phyloP scores from a whole-genome alignment of 177 flowering plant genomes.

The Vitis hybrid region DNA sequence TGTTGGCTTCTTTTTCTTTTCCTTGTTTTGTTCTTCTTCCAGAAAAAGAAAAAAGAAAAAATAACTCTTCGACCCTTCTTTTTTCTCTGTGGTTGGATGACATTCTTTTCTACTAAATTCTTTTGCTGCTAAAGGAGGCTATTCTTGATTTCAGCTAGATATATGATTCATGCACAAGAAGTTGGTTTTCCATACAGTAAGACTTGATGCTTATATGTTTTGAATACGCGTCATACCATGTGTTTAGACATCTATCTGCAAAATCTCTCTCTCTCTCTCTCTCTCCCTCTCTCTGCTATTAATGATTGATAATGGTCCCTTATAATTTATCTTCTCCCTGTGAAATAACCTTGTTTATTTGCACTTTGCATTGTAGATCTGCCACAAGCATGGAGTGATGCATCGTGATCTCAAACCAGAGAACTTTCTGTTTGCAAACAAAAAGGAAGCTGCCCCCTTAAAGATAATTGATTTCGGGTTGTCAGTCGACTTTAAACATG shows the following conservation, averaged over 20 bases:
- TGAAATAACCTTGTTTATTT: constrained; percentile 1
- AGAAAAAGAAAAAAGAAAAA: too few relatives aligned
- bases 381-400: constrained; percentile 52
- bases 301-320: background rate
- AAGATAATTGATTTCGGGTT: constrained; percentile 51
- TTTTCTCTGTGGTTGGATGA: too few relatives aligned
- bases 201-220: too few relatives aligned
- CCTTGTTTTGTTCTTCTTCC: too few relatives aligned
- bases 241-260: background rate
- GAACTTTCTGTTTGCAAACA: constrained; percentile 47
- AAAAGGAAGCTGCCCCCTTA: constrained; percentile 43
- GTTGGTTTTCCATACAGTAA: background rate
- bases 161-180: background rate
- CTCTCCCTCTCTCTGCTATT: background rate
- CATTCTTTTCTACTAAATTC: too few relatives aligned
- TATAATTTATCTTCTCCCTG: background rate
- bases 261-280: background rate
- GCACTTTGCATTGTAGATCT: constrained; percentile 27
- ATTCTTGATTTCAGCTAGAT: background rate
- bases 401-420: constrained; percentile 57
- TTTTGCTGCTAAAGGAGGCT: too few relatives aligned
- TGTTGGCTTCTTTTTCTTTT: too few relatives aligned
- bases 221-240: too few relatives aligned
- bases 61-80: too few relatives aligned
- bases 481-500: constrained; percentile 46